Base-by-base conservation (phyloP, 306 rosid species). In the Lithocarpus polystachyus region DNA sequence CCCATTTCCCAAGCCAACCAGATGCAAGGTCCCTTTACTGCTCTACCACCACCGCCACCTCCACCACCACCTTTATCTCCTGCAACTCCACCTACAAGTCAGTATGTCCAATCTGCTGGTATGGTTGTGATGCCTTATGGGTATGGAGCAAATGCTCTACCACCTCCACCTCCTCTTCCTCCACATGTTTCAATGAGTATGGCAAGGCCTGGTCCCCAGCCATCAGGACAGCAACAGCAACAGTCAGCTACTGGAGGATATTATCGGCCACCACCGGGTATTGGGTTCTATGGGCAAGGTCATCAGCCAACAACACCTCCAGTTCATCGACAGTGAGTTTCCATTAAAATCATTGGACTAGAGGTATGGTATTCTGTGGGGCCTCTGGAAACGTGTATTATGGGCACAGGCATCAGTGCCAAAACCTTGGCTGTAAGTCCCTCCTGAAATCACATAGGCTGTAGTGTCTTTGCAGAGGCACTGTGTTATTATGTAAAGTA, bases 101-200 rank as follows among this genome's bases (percentile, higher is more conserved):
- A 86, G 45, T 93, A 89, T 84, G 88, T 56, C 56, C 97, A 92
- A 71, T 72, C 97, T 59, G 7, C 88, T 74, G 90, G 97, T 68
- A 80, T 85, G 77, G 79, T 91, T 82, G 78, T 82, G 56, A 80
- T 86, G 73, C 97, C 93, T 72, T 92, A 87, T 28, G 95, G 89
- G 37, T 94, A 89, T 45, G 90, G 89, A 24, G 82, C 92, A 37
- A 87, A 76, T 81, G 70, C 56, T 74, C 82, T 90, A 18, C 95
- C 97, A 10, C 98, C 93, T 68, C 97, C 97, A 55, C 98, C 97
- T 71, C 95, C 93, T 57, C 74, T 87, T 73, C 97, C 93, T 80
- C 90, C 89, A 17, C 93, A 89, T 80, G 83, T 88, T 56, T 84
- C 88, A 55, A 84, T 87, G 80, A 92, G 94, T 31, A 76, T 89